phyloP scores from a whole-genome alignment of 2,329 filamentous ascomycete genomes.

The Aspergillus fischeri region DNA sequence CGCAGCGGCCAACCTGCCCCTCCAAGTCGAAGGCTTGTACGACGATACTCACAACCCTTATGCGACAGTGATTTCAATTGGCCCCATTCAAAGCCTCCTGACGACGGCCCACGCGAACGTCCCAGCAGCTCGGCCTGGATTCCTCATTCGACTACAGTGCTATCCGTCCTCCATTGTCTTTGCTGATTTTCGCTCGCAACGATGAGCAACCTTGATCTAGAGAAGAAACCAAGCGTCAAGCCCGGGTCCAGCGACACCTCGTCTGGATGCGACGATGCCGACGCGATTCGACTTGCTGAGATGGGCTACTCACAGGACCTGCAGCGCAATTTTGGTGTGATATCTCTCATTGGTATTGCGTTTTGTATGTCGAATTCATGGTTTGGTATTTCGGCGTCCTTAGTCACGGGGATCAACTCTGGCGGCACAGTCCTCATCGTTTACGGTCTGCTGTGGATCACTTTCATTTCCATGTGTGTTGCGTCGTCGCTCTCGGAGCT shows the following conservation, averaged over 20 bases:
- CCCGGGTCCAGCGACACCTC: slow-evolving; percentile 9
- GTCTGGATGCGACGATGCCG: slow-evolving; percentile 22
- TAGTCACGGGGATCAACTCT: slow-evolving; percentile 49
- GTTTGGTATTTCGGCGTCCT: slow-evolving; percentile 48
- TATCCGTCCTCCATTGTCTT: slow-evolving; percentile 8
- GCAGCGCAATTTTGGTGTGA: slow-evolving; percentile 45
- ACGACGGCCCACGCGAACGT: slow-evolving; percentile 5
- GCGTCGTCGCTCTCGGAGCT: slow-evolving; percentile 45
- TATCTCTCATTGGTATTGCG: slow-evolving; percentile 47
- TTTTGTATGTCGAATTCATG: slow-evolving; percentile 51
- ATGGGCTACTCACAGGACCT: slow-evolving; percentile 48
- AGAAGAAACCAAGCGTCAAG: slow-evolving; percentile 17
- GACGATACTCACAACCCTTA: slow-evolving; percentile 7
- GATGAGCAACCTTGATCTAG: slow-evolving; percentile 17
- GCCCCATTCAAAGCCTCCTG: slow-evolving; percentile 2
- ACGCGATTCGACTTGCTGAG: slow-evolving; percentile 40
- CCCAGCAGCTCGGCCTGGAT: background rate
- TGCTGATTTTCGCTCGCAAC: slow-evolving; percentile 3
- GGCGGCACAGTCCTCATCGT: slow-evolving; percentile 48
- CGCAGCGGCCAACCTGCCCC: slow-evolving; percentile 8
- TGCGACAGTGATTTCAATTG: slow-evolving; percentile 9
- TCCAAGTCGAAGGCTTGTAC: slow-evolving; percentile 1
- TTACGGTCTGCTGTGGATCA: slow-evolving; percentile 47
- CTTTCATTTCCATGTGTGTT: slow-evolving; percentile 44
- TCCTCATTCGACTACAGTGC: slow-evolving; percentile 2